Evolutionary conservation across 805 yeast genomes (phyloP).

Genomic region (Kurtzmaniella cleridarum): DNA sequence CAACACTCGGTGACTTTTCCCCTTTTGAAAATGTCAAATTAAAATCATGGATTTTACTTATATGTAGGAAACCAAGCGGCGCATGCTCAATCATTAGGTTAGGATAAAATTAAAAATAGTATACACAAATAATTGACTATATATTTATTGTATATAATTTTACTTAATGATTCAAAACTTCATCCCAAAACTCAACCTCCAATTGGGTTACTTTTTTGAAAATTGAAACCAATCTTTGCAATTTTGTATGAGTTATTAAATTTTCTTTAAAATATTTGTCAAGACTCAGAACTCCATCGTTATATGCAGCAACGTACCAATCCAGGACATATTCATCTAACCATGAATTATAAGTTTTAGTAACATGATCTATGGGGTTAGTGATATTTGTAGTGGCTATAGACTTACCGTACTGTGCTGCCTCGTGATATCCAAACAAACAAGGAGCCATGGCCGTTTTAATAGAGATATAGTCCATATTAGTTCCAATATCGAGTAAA

Average conservation of each 20-base stretch:
- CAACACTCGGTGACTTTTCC: too few species aligned
- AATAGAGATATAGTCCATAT: constrained; percentile 57
- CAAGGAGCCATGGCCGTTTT: constrained; percentile 73
- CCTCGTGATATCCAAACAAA: constrained; percentile 63
- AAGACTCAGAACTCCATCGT: constrained; percentile 44
- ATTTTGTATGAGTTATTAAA: constrained; percentile 37
- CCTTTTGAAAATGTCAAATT: too few species aligned
- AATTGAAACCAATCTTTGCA: constrained; percentile 49
- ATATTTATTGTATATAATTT: not conserved
- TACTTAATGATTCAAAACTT: constrained; percentile 18
- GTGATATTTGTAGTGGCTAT: too few species aligned
- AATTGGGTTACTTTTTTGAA: constrained; percentile 54
- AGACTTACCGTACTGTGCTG: constrained; percentile 34
- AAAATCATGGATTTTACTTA: too few species aligned
- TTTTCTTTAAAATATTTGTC: constrained; percentile 32
- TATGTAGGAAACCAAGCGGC: not conserved
- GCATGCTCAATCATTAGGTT: not conserved
- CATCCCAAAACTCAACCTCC: constrained; percentile 71
- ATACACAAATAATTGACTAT: not conserved
- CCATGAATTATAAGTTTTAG: constrained; percentile 45
- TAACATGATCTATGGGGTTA: too few species aligned
- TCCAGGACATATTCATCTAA: constrained; percentile 54
- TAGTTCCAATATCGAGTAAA: constrained; percentile 46
- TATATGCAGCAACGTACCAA: constrained; percentile 51
- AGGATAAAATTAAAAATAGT: not conserved